These are phyloP conservation scores for Talaromyces pinophilus DNA, from an alignment of 2,329 filamentous ascomycete genomes.

Conservation along the genomic window DNA sequence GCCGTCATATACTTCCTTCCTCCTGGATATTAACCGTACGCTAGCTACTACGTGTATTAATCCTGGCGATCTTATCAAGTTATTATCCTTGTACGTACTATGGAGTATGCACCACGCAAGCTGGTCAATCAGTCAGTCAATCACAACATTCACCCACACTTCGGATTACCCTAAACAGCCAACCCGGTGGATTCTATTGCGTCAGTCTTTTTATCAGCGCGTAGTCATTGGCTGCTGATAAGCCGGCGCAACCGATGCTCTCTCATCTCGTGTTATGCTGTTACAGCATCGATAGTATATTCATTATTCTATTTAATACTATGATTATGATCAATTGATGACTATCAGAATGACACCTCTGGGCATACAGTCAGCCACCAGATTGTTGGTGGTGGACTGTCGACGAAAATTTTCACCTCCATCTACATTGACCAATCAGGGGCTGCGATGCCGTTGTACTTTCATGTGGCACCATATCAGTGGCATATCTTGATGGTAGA, in stretches of 20 bases:
- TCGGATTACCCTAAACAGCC: conserved; percentile 16
- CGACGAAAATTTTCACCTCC: neutral
- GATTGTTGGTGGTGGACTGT: neutral
- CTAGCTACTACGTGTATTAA: neutral
- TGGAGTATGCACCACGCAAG: neutral
- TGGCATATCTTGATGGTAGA: neutral
- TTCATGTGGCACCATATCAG: neutral
- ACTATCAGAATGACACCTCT: neutral
- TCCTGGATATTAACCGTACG: neutral
- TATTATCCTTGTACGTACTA: too few relatives aligned
- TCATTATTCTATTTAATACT: neutral
- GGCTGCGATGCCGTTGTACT: neutral
- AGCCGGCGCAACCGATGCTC: conserved; percentile 6
- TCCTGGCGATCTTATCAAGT: neutral
- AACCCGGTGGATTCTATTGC: conserved; percentile 23
- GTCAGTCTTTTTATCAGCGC: conserved; percentile 1
- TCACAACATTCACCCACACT: neutral
- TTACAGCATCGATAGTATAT: neutral
- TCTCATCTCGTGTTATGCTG: neutral
- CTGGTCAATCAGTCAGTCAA: neutral
- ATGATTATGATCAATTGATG: neutral
- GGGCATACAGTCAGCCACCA: neutral
- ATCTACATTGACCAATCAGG: neutral
- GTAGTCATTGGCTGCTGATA: neutral
- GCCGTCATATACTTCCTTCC: conserved; percentile 2